Conservation (phyloP, 2,329 filamentous ascomycete genomes). For the Botrytis pseudocinerea region DNA sequence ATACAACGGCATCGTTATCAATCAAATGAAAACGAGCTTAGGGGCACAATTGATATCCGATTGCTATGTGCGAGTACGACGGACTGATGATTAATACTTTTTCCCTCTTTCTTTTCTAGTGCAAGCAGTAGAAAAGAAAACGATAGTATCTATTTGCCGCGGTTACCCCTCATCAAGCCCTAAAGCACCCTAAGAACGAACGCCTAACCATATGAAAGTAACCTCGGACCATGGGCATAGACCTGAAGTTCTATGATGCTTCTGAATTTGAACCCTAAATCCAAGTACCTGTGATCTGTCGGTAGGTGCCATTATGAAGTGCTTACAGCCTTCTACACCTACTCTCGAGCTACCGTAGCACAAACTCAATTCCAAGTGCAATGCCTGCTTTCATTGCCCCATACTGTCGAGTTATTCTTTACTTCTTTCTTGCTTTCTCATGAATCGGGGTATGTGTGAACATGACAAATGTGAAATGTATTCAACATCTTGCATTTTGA, state of each 20-base stretch:
- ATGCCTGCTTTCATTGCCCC: neutral
- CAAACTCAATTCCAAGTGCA: neutral
- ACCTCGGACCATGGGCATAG: neutral
- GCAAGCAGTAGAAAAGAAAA: neutral
- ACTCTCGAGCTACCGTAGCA: neutral
- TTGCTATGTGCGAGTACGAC: neutral
- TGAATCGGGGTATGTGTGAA: neutral
- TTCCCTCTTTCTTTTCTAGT: neutral
- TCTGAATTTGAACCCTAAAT: neutral
- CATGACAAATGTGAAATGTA: neutral
- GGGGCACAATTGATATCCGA: neutral
- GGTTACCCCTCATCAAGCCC: neutral
- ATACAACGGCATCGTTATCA: slow-evolving; percentile 14
- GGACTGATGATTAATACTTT: neutral
- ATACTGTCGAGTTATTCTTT: neutral
- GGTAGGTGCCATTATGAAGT: neutral
- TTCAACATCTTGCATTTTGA: neutral
- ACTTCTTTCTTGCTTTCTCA: neutral
- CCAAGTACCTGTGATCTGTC: neutral
- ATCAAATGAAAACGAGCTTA: slow-evolving; percentile 3
- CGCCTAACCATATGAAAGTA: neutral
- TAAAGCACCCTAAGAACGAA: neutral
- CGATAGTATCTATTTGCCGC: neutral
- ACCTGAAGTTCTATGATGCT: neutral
- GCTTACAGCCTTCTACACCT: neutral